phyloP scores from a whole-genome alignment of 371 early-diverging fungal genomes.

The Syncephalastrum sp. region DNA sequence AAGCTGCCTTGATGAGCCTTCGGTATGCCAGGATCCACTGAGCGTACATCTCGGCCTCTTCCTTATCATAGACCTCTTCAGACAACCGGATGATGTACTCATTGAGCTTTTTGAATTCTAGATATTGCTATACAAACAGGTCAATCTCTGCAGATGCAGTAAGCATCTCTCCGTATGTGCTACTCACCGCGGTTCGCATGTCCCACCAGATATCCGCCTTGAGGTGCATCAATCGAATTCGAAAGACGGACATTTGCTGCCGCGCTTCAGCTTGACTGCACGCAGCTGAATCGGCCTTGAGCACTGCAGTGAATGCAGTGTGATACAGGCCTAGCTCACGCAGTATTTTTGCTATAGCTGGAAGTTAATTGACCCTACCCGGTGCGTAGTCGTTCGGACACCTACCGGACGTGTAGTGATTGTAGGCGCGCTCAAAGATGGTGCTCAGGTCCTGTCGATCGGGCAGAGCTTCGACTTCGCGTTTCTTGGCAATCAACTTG shows the following conservation, averaged over 20 bases:
- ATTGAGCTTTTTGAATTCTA: slow-evolving; percentile 8
- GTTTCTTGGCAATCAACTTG: too few relatives aligned
- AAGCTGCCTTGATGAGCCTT: too few relatives aligned
- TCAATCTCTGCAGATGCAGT: too few relatives aligned
- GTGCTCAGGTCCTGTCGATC: too few relatives aligned
- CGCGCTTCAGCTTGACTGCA: neutral
- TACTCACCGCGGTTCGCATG: slow-evolving; percentile 15
- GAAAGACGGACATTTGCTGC: slow-evolving; percentile 2
- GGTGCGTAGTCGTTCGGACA: too few relatives aligned
- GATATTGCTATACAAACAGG: too few relatives aligned
- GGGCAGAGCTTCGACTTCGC: too few relatives aligned
- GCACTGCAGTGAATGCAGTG: slow-evolving; percentile 11
- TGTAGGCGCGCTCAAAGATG: too few relatives aligned
- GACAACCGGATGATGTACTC: slow-evolving; percentile 10
- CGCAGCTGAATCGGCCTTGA: slow-evolving; percentile 4
- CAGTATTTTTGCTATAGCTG: slow-evolving; percentile 3
- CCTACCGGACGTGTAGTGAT: too few relatives aligned
- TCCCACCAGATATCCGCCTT: slow-evolving; percentile 20
- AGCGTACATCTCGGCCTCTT: neutral
- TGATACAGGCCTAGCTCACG: slow-evolving; percentile 8
- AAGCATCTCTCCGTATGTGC: neutral
- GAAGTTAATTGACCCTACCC: too few relatives aligned
- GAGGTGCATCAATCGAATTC: slow-evolving; percentile 15
- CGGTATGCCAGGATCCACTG: neutral
- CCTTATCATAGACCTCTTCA: slow-evolving; percentile 6